A percentile compares a stretch with the other conserved stretches of the same genome.
These are phyloP conservation scores for Candida pseudoglaebosa DNA, from an alignment of 805 yeast species.

Conservation along the genomic window DNA sequence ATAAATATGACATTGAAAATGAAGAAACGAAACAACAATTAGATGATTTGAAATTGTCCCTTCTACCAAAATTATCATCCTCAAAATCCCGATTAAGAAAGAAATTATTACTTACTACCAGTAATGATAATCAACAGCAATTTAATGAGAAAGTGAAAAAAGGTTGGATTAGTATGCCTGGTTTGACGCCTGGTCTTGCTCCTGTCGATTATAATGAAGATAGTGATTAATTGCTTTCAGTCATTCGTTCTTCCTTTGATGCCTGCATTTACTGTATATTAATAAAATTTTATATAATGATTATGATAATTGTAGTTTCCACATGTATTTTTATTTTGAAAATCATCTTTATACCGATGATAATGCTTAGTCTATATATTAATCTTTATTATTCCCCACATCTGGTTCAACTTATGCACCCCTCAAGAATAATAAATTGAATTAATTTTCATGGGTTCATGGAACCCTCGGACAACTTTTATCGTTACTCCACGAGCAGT, in stretches of 20 bases:
- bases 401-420: too few species aligned
- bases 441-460: too few species aligned
- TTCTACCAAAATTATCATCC: constrained; percentile 21
- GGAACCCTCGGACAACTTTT: neutral
- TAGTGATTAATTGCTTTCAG: constrained; percentile 17
- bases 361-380: too few species aligned
- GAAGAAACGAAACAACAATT: constrained; percentile 27
- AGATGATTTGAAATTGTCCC: constrained; percentile 16
- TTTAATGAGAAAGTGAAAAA: constrained; percentile 38
- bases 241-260: too few species aligned
- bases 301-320: too few species aligned
- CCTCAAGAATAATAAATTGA: too few species aligned
- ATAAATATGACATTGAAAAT: constrained; percentile 28
- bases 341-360: too few species aligned
- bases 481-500: too few species aligned
- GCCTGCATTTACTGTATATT: too few species aligned
- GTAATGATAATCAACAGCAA: constrained; percentile 10
- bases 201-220: constrained; percentile 68
- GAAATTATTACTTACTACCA: constrained; percentile 11
- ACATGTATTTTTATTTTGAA: too few species aligned
- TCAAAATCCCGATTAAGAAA: constrained; percentile 18
- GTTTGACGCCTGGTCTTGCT: constrained; percentile 82
- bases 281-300: too few species aligned
- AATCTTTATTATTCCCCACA: too few species aligned
- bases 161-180: constrained; percentile 49